Base-by-base conservation (phyloP, 1,139 yeast species). In the Diutina mesorugosa region DNA sequence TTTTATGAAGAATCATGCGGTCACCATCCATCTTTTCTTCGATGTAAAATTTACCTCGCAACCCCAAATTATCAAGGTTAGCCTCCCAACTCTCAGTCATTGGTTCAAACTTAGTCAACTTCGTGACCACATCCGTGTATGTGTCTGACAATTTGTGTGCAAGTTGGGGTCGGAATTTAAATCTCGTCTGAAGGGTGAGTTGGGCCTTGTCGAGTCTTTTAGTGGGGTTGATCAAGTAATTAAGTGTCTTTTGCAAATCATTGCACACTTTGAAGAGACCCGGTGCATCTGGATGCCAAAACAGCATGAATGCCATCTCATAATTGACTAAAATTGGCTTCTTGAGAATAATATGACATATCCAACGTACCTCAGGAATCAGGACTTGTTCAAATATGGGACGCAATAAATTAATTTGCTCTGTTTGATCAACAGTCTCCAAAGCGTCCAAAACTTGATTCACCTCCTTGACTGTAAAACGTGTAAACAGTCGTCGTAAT, bases 1-100 rank as follows among this genome's bases (percentile, higher is more conserved):
- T 53, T 69, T 78, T 72, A 66, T 93, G 98, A 47, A 90, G 62
- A 56, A 88, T 84, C 66, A 89, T 83, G 61, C 99, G 71, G 66
- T 91, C 98, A 2, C 99, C 99, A 68, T 93, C 98, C 73, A 90
- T 79, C 66, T 93, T 93, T 66, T 93, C 97, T 64, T 93, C 98
- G 30, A 93, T 82, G 58, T 77, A 80, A 64, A 90, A 90, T 45
- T 79, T 79, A 54, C 65, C 63, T 18, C 64, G 60, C 9, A 69
- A 56, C 1, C 59, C 57, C 53, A 60, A 56, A 1, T 55, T 47
- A 2, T 61, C 59, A 58, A 65, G 69, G 38, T 60, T 53, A 1
- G 58, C 58, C 45, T 64, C 61, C 28, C 68, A 61, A 30, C 61
- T 62, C 3, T 59, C 58, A 52, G 69, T 71, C 35, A 56, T 52